Conservation (phyloP, 139 green algal species). For the Tetratostichococcus sp. region DNA sequence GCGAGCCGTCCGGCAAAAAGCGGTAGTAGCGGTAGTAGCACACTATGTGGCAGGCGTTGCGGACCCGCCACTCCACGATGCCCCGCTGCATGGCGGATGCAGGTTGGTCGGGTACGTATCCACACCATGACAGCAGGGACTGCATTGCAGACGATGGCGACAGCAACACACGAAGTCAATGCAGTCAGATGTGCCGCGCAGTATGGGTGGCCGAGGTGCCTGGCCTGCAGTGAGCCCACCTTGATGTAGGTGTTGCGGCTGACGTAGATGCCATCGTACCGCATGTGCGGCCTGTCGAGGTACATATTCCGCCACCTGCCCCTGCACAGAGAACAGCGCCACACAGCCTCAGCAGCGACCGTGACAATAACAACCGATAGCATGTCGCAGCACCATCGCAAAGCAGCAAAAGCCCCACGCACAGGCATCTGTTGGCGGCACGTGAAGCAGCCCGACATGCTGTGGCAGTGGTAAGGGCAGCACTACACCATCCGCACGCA, state of each 20-base stretch:
- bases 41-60: slow-evolving; percentile 63
- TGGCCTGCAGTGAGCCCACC: background rate
- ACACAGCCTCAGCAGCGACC: background rate
- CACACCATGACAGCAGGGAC: background rate
- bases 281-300: slow-evolving; percentile 65
- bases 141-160: no score
- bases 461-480: no score
- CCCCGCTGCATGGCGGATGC: background rate
- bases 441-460: no score
- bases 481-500: no score
- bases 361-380: no score
- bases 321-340: slow-evolving; percentile 2
- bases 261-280: slow-evolving; percentile 75
- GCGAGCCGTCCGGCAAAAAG: slow-evolving; percentile 73
- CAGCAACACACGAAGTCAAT: no score
- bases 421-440: no score
- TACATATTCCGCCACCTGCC: slow-evolving; percentile 73
- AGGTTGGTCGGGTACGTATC: no score
- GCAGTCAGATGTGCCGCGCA: no score
- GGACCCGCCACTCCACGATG: slow-evolving; percentile 44
- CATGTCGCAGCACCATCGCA: no score
- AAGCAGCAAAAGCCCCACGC: no score
- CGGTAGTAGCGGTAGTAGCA: slow-evolving; percentile 56
- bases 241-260: slow-evolving; percentile 81
- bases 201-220: no score